Conservation (phyloP, 2,329 filamentous ascomycete genomes). For the Colletotrichum caudatum region DNA sequence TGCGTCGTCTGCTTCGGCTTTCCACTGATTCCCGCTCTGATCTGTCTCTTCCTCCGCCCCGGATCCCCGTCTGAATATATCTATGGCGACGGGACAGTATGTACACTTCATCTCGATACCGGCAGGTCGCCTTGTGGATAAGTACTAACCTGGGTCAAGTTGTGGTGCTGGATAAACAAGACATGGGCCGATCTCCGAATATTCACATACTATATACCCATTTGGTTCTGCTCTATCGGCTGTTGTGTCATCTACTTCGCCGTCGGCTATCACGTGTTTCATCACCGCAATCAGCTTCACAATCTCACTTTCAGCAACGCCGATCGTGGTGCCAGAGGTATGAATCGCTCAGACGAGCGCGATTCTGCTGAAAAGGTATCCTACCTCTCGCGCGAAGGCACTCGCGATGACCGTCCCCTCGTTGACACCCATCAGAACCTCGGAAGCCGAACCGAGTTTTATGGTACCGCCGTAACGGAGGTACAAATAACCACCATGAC, state of each 20-base stretch:
- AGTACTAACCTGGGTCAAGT: conserved; percentile 50
- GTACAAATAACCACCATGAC: conserved; percentile 57
- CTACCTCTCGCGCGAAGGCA: conserved; percentile 5
- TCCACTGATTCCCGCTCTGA: conserved; percentile 75
- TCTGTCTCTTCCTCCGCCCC: conserved; percentile 68
- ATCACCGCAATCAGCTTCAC: conserved; percentile 65
- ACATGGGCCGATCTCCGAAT: conserved; percentile 69
- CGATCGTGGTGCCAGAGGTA: conserved; percentile 51
- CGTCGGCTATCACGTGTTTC: conserved; percentile 71
- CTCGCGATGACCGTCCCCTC: background rate
- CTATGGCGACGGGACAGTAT: conserved; percentile 69
- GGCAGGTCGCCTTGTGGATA: background rate
- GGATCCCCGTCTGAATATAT: conserved; percentile 45
- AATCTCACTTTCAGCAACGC: conserved; percentile 65
- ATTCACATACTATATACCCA: conserved; percentile 71
- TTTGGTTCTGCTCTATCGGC: conserved; percentile 69
- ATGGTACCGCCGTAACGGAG: conserved; percentile 66
- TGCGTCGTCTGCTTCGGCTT: conserved; percentile 77
- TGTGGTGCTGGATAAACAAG: conserved; percentile 72
- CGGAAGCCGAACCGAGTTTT: conserved; percentile 50
- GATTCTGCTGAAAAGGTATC: conserved; percentile 52
- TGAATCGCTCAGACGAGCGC: conserved; percentile 46
- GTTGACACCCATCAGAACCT: conserved; percentile 42
- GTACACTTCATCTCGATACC: conserved; percentile 42
- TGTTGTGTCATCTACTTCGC: conserved; percentile 67